phyloP scores from a whole-genome alignment of 805 yeast species.

The Naumovozyma dairenensis region DNA sequence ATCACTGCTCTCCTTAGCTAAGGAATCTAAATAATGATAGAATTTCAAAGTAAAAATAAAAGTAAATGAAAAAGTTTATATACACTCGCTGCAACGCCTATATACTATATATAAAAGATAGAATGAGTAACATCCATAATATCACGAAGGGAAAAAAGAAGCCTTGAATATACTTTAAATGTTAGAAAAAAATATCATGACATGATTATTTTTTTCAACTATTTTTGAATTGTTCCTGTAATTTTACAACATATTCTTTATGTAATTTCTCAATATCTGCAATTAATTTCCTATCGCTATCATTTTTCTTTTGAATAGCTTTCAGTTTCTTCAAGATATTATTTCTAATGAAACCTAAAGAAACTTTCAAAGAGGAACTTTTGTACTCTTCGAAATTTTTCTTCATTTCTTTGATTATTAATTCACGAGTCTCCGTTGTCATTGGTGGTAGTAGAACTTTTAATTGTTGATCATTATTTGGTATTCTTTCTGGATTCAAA shows the following conservation, averaged over 20 bases:
- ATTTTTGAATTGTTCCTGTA: constrained; percentile 46
- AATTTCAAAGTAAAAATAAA: too few species aligned
- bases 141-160: too few species aligned
- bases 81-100: neutral
- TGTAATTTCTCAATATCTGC: constrained; percentile 60
- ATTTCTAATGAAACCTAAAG: constrained; percentile 50
- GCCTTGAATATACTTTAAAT: too few species aligned
- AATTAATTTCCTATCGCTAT: constrained; percentile 43
- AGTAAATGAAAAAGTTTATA: neutral
- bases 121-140: too few species aligned
- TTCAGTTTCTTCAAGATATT: constrained; percentile 48
- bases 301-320: constrained; percentile 42
- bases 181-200: constrained; percentile 9
- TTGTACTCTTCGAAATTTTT: constrained; percentile 54
- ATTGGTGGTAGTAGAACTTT: constrained; percentile 68
- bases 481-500: constrained; percentile 71
- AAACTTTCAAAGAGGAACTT: constrained; percentile 37
- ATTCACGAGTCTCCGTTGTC: constrained; percentile 54
- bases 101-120: too few species aligned
- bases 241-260: constrained; percentile 50
- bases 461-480: constrained; percentile 61
- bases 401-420: constrained; percentile 51
- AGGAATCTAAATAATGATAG: constrained; percentile 26
- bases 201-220: constrained; percentile 44
- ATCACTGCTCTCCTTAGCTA: constrained; percentile 46